Conservation (phyloP, 345 rosid genomes). For the Citrus sp. region DNA sequence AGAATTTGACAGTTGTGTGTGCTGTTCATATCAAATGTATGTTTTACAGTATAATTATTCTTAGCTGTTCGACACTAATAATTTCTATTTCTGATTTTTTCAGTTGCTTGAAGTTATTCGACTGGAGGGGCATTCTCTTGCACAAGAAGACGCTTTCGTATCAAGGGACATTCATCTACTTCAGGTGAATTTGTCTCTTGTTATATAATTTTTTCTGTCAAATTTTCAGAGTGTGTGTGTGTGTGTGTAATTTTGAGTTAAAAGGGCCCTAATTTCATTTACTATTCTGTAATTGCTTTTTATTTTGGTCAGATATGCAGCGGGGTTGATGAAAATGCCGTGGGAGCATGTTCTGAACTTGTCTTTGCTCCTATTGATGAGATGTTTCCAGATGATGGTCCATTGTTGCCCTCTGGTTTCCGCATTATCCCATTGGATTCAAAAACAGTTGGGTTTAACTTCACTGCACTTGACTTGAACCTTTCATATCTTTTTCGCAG, state of each 20-base stretch:
- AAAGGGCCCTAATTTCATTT: background rate
- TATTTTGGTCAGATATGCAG: constrained; percentile 64
- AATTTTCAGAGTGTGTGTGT: background rate
- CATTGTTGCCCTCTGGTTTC: constrained; percentile 93
- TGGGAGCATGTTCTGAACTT: constrained; percentile 89
- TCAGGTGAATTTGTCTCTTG: constrained; percentile 51
- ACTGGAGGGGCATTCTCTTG: constrained; percentile 91
- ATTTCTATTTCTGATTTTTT: constrained; percentile 6
- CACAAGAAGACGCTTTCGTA: constrained; percentile 90
- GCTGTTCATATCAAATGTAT: background rate
- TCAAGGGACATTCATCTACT: constrained; percentile 92
- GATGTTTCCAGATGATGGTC: constrained; percentile 98
- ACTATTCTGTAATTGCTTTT: constrained; percentile 1
- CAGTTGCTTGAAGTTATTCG: constrained; percentile 95
- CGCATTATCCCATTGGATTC: constrained; percentile 88
- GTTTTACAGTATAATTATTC: background rate
- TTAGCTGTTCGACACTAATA: background rate
- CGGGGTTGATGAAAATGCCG: constrained; percentile 90
- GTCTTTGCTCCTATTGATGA: constrained; percentile 98
- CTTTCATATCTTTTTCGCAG: background rate
- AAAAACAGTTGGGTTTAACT: constrained; percentile 57
- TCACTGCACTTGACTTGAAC: background rate
- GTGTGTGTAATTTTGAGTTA: background rate
- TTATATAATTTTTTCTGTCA: background rate
- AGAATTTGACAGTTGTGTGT: background rate